Percentiles rank a stretch among this genome's conserved stretches.
phyloP scores from a whole-genome alignment of 2,329 filamentous ascomycete species.

The Hymenoscyphus albidus region DNA sequence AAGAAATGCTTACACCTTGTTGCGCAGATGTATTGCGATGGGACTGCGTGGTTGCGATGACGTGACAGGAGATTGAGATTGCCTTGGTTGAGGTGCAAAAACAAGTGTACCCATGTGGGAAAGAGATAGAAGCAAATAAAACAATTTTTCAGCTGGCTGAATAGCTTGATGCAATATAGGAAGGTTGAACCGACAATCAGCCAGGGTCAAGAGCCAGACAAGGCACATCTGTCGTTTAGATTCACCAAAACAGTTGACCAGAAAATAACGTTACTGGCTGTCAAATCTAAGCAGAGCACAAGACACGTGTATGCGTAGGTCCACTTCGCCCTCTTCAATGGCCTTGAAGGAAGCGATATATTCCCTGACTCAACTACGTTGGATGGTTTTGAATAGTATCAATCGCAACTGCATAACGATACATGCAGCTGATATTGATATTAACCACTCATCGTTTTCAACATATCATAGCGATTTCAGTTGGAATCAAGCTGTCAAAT shows the following conservation, averaged over 20 bases:
- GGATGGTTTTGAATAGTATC: neutral
- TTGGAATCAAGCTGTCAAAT: neutral
- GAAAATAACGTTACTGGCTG: neutral
- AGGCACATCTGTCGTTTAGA: neutral
- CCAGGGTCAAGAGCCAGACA: neutral
- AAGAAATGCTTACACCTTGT: neutral
- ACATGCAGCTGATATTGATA: neutral
- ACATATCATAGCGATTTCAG: neutral
- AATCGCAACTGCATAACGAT: neutral
- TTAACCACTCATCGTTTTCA: neutral
- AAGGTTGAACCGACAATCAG: neutral
- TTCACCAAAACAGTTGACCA: neutral
- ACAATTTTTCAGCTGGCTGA: neutral
- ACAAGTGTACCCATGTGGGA: neutral
- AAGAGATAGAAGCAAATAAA: neutral
- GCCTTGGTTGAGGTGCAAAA: neutral
- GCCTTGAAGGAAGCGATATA: neutral
- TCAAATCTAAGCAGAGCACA: neutral
- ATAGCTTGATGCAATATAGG: neutral
- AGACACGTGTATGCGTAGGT: too few relatives aligned
- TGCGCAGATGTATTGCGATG: neutral
- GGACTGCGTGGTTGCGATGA: neutral
- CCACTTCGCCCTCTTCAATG: neutral
- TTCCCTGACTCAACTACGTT: neutral
- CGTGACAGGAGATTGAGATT: neutral